Percentiles rank a stretch among this genome's conserved stretches.
Conservation (phyloP, 257 asterid genomes). For the Salvia rosmarinus region DNA sequence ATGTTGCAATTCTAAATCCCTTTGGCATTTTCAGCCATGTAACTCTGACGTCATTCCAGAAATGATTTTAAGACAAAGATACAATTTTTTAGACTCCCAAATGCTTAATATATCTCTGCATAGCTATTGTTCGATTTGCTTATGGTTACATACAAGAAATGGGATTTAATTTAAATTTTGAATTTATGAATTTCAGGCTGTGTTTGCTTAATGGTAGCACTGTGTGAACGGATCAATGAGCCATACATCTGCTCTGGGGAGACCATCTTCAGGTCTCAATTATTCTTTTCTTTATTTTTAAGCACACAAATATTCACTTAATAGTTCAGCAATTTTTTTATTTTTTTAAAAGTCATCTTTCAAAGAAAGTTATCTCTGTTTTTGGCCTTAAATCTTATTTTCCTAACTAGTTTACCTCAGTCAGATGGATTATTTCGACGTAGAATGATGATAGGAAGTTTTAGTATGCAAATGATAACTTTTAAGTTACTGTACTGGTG, state of each 20-base stretch:
- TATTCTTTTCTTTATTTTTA: neutral
- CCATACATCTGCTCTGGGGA: conserved; percentile 55
- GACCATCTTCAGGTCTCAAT: conserved; percentile 65
- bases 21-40: neutral
- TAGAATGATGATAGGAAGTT: neutral
- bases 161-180: neutral
- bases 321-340: neutral
- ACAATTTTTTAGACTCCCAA: neutral
- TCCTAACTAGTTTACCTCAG: neutral
- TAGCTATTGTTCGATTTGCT: conserved; percentile 13
- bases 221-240: conserved; percentile 67
- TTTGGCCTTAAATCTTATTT: neutral
- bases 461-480: neutral
- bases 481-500: neutral
- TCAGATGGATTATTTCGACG: neutral
- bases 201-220: conserved; percentile 45
- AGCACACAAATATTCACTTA: neutral
- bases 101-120: neutral
- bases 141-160: neutral
- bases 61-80: neutral
- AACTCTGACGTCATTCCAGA: conserved; percentile 19
- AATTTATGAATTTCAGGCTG: neutral
- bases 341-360: neutral
- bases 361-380: neutral
- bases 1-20: conserved; percentile 12